Percentiles rank a stretch among this genome's conserved stretches.
Conservation (phyloP, 352 stramenopile species). For the Globisporangium middletonii region DNA sequence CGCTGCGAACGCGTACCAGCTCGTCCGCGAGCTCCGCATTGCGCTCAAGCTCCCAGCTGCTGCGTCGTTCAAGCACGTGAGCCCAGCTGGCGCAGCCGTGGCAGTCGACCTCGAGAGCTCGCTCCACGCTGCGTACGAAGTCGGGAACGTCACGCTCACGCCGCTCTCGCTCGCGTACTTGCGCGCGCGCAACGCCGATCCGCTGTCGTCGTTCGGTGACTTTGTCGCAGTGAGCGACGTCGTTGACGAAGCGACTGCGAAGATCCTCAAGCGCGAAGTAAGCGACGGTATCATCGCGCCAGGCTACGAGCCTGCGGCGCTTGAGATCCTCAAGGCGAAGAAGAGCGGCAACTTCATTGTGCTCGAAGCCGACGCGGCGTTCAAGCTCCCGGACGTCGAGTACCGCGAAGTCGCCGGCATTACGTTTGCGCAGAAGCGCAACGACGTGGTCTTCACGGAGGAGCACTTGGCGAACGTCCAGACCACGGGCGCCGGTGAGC, state of each 20-base stretch:
- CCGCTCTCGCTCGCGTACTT: slow-evolving; percentile 97
- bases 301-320: slow-evolving; percentile 95
- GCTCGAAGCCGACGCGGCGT: slow-evolving; percentile 92
- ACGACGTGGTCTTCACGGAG: slow-evolving; percentile 94
- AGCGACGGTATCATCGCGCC: slow-evolving; percentile 99
- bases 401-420: slow-evolving; percentile 98
- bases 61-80: slow-evolving; percentile 99
- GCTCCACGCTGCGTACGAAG: slow-evolving; percentile 94
- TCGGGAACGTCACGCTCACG: slow-evolving; percentile 89
- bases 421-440: slow-evolving; percentile 98
- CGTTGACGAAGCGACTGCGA: slow-evolving; percentile 97
- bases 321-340: slow-evolving; percentile 98
- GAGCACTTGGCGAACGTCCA: slow-evolving; percentile 92
- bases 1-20: slow-evolving; percentile 98
- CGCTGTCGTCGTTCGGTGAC: slow-evolving; percentile 99
- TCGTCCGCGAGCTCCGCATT: slow-evolving; percentile 95
- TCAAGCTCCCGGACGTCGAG: slow-evolving; percentile 91
- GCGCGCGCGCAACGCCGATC: slow-evolving; percentile 97
- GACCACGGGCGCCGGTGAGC: slow-evolving; percentile 77
- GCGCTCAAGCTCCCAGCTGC: slow-evolving; percentile 93
- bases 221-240: slow-evolving; percentile 98
- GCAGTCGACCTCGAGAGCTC: slow-evolving; percentile 93
- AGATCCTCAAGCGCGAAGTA: slow-evolving; percentile 98
- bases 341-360: slow-evolving; percentile 99
- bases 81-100: slow-evolving; percentile 94